Percentiles rank a stretch among this genome's conserved stretches.
These are phyloP conservation scores for Cutaneotrichosporon sp. DNA, from an alignment of 1,284 basidiomycete species.

Conservation along the genomic window DNA sequence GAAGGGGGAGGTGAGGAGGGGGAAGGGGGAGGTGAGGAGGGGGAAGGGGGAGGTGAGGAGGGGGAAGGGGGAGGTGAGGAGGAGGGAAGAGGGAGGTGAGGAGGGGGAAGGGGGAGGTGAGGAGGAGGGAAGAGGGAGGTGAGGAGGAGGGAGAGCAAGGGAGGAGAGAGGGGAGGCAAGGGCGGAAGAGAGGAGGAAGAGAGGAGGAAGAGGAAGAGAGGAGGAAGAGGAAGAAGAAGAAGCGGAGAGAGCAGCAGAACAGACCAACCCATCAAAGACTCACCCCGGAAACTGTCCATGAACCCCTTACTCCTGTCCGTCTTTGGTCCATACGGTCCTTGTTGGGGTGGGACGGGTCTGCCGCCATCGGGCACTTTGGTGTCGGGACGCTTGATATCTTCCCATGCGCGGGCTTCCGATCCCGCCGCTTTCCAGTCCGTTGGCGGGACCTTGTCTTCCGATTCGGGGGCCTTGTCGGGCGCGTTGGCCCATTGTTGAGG, in stretches of 20 bases:
- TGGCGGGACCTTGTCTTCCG: background rate
- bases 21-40: too few relatives aligned
- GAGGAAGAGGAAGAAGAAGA: too few relatives aligned
- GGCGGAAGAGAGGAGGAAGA: too few relatives aligned
- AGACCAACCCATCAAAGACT: background rate
- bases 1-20: background rate
- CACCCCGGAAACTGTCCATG: slow-evolving; percentile 19
- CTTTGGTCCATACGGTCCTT: background rate
- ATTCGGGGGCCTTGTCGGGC: background rate
- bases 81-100: too few relatives aligned
- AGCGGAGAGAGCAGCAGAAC: too few relatives aligned
- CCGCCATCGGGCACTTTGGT: background rate
- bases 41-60: too few relatives aligned
- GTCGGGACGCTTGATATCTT: background rate
- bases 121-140: too few relatives aligned
- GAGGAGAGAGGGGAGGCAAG: too few relatives aligned
- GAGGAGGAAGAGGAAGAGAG: too few relatives aligned
- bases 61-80: too few relatives aligned
- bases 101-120: too few relatives aligned
- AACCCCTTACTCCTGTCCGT: slow-evolving; percentile 14
- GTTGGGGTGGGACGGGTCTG: background rate
- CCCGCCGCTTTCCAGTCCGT: background rate
- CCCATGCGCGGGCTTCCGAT: background rate
- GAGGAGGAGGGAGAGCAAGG: too few relatives aligned
- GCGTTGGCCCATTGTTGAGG: slow-evolving; percentile 1